Evolutionary conservation across 1,284 basidiomycete genomes (phyloP).

Genomic region (Cryptococcus maquisensis): DNA sequence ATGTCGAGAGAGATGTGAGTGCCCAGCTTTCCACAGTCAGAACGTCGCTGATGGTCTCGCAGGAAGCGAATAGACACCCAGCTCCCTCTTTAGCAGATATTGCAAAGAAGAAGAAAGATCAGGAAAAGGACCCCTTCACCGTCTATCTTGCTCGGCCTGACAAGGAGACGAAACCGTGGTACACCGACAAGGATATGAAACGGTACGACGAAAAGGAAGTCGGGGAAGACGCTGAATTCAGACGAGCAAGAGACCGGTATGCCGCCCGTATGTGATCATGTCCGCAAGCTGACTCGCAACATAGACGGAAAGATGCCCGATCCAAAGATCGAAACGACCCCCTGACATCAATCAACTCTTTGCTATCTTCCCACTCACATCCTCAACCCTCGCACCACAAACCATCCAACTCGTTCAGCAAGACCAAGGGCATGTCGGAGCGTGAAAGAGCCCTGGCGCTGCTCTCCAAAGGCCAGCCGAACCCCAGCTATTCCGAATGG

Average conservation of each 20-base stretch:
- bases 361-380: conserved; percentile 1
- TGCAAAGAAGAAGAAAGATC: conserved; percentile 35
- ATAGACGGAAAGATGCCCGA: conserved; percentile 43
- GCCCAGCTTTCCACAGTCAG: not conserved
- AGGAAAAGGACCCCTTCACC: conserved; percentile 45
- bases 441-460: conserved; percentile 45
- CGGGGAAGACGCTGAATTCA: conserved; percentile 39
- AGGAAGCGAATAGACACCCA: conserved; percentile 10
- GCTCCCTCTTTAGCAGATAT: conserved; percentile 29
- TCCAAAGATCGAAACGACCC: conserved; percentile 42
- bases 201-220: conserved; percentile 42
- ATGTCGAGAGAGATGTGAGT: conserved; percentile 41
- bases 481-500: conserved; percentile 14
- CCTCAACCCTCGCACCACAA: not conserved
- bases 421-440: conserved; percentile 34
- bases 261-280: conserved; percentile 4
- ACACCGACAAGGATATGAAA: conserved; percentile 42
- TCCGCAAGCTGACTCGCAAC: not conserved
- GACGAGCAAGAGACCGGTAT: conserved; percentile 39
- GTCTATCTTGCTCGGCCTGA: conserved; percentile 49
- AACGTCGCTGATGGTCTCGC: not conserved
- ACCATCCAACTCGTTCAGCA: conserved; percentile 4
- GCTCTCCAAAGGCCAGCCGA: conserved; percentile 29
- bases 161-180: conserved; percentile 50
- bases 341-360: conserved; percentile 22